Evolutionary conservation across 805 yeast species (phyloP).

Genomic region (Sugiyamaella valdiviana): DNA sequence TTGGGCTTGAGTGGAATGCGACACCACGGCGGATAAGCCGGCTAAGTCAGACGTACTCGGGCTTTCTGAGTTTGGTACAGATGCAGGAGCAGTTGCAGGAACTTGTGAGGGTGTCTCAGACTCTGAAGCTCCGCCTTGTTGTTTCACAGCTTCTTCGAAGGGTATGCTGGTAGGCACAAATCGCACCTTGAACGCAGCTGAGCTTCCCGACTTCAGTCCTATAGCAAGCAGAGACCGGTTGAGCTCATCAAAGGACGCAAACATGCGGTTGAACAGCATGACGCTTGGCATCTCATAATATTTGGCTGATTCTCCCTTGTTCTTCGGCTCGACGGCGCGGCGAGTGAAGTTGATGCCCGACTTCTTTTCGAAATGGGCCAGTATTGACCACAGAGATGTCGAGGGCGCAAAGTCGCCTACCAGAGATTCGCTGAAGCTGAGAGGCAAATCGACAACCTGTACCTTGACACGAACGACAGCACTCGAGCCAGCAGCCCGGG

Average conservation of each 20-base stretch:
- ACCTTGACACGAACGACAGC: constrained; percentile 14
- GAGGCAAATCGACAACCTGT: constrained; percentile 18
- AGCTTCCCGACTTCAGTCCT: constrained; percentile 19
- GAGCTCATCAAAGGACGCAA: constrained; percentile 15
- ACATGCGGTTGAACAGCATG: constrained; percentile 18
- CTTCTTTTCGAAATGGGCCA: constrained; percentile 19
- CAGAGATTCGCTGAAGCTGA: constrained; percentile 15
- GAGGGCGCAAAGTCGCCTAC: constrained; percentile 17
- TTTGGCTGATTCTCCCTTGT: neutral
- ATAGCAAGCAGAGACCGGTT: constrained; percentile 14
- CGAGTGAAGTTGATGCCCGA: constrained; percentile 23
- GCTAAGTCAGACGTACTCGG: neutral
- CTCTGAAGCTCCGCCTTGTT: neutral
- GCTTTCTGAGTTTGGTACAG: neutral
- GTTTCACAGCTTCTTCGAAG: constrained; percentile 15
- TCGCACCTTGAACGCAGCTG: constrained; percentile 16
- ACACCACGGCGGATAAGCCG: neutral
- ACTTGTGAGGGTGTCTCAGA: too few relatives aligned
- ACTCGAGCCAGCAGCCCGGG: neutral
- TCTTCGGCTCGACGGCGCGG: constrained; percentile 7
- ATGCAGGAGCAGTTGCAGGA: too few relatives aligned
- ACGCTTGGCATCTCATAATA: constrained; percentile 20
- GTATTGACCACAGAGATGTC: constrained; percentile 20
- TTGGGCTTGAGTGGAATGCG: neutral
- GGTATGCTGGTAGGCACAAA: constrained; percentile 15